Evolutionary conservation across 306 rosid species (phyloP).

Genomic region (Trichosanthes truncata): DNA sequence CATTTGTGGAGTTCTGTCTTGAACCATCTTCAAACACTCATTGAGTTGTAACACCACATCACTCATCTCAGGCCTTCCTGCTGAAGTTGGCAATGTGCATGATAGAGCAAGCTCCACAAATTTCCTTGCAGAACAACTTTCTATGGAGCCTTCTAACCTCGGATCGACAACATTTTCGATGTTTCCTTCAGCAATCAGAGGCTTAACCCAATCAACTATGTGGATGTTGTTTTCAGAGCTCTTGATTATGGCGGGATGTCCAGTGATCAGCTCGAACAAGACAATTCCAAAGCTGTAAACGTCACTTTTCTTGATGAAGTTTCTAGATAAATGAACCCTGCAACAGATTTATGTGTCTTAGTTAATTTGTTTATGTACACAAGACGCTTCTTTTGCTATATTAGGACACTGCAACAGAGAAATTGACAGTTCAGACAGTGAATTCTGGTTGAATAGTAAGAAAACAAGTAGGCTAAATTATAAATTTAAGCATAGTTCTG

Average conservation of each 20-base stretch:
- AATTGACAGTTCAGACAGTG: not conserved
- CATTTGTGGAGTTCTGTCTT: not conserved
- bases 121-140: conserved; percentile 8
- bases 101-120: conserved; percentile 11
- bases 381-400: not conserved
- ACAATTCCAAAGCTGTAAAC: conserved; percentile 22
- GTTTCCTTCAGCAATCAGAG: not conserved
- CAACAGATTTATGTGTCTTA: not conserved
- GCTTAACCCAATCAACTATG: conserved; percentile 17
- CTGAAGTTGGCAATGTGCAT: conserved; percentile 11
- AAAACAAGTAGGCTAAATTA: not conserved
- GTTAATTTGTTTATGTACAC: not conserved
- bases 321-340: conserved; percentile 2
- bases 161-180: conserved; percentile 13
- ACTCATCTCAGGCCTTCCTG: conserved; percentile 16
- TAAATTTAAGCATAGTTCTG: not conserved
- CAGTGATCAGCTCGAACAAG: conserved; percentile 17
- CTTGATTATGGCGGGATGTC: conserved; percentile 12
- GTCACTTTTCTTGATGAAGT: conserved; percentile 17
- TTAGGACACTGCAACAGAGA: not conserved
- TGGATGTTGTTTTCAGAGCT: not conserved
- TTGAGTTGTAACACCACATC: conserved; percentile 8
- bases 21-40: conserved; percentile 16
- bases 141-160: conserved; percentile 7
- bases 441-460: not conserved